These are phyloP conservation scores for Rosa chinensis DNA, from an alignment of 306 rosid species.

Conservation along the genomic window DNA sequence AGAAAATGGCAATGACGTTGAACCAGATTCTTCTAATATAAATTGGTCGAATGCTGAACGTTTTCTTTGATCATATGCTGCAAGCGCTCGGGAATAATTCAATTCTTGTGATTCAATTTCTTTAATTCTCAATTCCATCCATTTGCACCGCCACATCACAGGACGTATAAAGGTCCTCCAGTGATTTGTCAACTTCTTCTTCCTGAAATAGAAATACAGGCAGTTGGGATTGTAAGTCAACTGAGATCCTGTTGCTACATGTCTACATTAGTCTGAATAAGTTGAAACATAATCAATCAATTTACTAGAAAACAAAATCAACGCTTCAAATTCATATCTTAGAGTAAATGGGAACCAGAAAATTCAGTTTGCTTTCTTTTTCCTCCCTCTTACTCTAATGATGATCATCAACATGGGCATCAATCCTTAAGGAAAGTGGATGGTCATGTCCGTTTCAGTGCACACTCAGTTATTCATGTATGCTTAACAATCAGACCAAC, in stretches of 20 bases:
- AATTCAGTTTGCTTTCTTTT: not conserved
- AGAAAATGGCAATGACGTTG: constrained; percentile 69
- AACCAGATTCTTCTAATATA: constrained; percentile 48
- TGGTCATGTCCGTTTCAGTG: not conserved
- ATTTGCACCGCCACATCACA: constrained; percentile 86
- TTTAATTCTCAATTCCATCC: constrained; percentile 80
- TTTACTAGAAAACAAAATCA: not conserved
- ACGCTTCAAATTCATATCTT: not conserved
- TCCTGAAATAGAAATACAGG: constrained; percentile 48
- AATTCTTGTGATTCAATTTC: constrained; percentile 59
- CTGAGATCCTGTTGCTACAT: constrained; percentile 10
- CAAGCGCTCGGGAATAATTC: constrained; percentile 62
- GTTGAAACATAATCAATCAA: not conserved
- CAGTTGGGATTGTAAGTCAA: constrained; percentile 19
- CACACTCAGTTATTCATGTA: not conserved
- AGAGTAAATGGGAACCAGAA: not conserved
- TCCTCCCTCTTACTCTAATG: not conserved
- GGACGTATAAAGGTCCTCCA: constrained; percentile 85
- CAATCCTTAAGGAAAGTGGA: not conserved
- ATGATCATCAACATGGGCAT: not conserved
- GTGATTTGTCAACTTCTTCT: constrained; percentile 77
- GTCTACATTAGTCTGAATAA: not conserved
- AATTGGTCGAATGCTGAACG: constrained; percentile 36
- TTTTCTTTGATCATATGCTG: constrained; percentile 50
- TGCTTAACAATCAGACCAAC: not conserved